Conservation (phyloP, 768 basidiomycete genomes). For the Leccinum imitatum region DNA sequence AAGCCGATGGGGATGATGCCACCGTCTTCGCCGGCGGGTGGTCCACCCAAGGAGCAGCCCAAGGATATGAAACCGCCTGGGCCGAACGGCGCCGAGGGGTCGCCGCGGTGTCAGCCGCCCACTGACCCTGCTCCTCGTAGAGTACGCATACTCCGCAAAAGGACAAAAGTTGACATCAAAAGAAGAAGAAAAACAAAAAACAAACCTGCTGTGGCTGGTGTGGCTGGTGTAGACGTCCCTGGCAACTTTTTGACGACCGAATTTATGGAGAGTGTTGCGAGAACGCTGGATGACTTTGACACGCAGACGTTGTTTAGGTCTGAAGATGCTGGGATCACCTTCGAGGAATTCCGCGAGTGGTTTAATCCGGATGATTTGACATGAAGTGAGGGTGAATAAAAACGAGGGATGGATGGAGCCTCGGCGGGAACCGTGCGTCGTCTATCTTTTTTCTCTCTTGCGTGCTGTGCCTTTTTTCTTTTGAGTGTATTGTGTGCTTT, state of each 20-base stretch:
- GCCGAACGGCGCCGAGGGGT: conserved; percentile 35
- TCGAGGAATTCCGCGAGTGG: conserved; percentile 76
- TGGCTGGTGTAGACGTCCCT: conserved; percentile 21
- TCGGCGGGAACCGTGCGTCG: conserved; percentile 8
- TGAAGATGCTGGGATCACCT: conserved; percentile 52
- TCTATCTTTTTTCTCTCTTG: conserved; percentile 5
- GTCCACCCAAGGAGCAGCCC: conserved; percentile 32
- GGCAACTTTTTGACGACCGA: conserved; percentile 31
- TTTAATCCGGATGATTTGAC: conserved; percentile 54
- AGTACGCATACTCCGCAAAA: too few species aligned
- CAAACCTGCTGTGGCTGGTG: conserved; percentile 18
- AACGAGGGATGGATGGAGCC: not conserved
- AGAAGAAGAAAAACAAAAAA: too few species aligned
- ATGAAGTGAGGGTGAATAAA: conserved; percentile 22
- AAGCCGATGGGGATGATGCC: conserved; percentile 46
- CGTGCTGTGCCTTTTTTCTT: not conserved
- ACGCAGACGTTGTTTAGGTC: conserved; percentile 38
- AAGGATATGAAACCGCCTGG: conserved; percentile 35
- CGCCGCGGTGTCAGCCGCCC: conserved; percentile 42
- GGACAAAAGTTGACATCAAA: too few species aligned
- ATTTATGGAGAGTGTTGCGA: conserved; percentile 46
- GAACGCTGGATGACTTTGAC: conserved; percentile 41
- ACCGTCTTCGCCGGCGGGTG: conserved; percentile 52
- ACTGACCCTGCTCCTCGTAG: too few species aligned
- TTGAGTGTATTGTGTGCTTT: conserved; percentile 2